Conservation (phyloP, 208 protist genomes). For the Phytomonas francai region DNA sequence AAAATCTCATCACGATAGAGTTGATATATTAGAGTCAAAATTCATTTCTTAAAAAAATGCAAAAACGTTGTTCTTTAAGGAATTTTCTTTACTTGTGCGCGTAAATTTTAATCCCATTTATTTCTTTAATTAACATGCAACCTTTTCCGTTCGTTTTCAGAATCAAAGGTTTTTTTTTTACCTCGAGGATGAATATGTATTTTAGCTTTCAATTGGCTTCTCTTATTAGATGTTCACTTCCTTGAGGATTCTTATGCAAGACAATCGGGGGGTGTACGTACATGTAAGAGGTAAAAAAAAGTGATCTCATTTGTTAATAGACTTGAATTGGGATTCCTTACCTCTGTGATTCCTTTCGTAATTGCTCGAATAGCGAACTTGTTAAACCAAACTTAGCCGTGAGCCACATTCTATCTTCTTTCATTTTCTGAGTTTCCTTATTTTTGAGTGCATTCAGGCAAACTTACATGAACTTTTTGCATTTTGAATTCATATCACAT, state of each 20-base stretch:
- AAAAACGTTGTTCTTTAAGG: not conserved
- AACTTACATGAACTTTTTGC: conserved; percentile 12
- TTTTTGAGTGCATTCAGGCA: not conserved
- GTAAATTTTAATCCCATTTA: conserved; percentile 6
- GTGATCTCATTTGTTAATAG: not conserved
- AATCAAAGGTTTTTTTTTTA: conserved; percentile 5
- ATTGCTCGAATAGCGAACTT: not conserved
- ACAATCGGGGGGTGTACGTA: not conserved
- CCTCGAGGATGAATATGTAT: not conserved
- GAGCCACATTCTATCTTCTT: not conserved
- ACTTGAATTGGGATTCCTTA: not conserved
- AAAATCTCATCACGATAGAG: not conserved
- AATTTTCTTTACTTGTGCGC: not conserved
- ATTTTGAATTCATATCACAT: conserved; percentile 5
- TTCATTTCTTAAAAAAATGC: not conserved
- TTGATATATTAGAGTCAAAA: not conserved
- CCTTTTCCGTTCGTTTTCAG: conserved; percentile 9
- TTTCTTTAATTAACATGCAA: conserved; percentile 8
- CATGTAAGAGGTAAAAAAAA: not conserved
- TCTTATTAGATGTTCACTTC: conserved; percentile 12
- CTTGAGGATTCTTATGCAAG: not conserved
- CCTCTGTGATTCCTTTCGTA: not conserved
- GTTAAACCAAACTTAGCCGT: not conserved
- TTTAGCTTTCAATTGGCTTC: not conserved
- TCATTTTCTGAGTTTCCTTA: not conserved